Evolutionary conservation across 2,329 filamentous ascomycete genomes (phyloP).

Genomic region (Lasiodiplodia gonubiensis): DNA sequence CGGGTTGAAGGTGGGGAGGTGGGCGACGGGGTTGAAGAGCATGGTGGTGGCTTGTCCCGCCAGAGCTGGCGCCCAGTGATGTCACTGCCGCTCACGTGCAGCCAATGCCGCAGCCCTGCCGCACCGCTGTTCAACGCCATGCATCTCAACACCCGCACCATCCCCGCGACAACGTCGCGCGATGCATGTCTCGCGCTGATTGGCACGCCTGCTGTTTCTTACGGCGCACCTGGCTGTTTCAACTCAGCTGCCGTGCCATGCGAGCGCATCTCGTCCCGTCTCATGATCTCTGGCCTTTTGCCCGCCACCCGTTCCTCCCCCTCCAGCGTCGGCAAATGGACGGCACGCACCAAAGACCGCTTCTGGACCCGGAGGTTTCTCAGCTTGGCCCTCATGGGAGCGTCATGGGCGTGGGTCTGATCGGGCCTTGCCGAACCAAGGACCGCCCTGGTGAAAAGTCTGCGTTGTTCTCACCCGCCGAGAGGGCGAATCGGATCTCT

Average conservation of each 20-base stretch:
- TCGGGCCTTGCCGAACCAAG: constrained; percentile 8
- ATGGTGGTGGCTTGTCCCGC: neutral
- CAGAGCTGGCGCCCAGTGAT: constrained; percentile 1
- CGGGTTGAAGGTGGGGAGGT: constrained; percentile 25
- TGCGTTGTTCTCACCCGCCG: constrained; percentile 4
- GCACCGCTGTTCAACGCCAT: constrained; percentile 18
- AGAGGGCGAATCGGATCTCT: constrained; percentile 7
- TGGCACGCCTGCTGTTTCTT: neutral
- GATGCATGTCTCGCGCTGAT: constrained; percentile 8
- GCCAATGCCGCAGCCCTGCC: neutral
- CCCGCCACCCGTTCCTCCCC: neutral
- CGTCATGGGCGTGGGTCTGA: constrained; percentile 18
- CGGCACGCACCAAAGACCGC: constrained; percentile 8
- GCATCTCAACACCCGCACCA: constrained; percentile 8
- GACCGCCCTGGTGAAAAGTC: constrained; percentile 15
- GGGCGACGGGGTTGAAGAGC: constrained; percentile 25
- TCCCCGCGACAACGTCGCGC: neutral
- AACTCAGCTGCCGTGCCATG: constrained; percentile 15
- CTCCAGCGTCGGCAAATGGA: constrained; percentile 4
- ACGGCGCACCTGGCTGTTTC: constrained; percentile 12
- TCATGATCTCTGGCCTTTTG: neutral
- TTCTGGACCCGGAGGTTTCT: neutral
- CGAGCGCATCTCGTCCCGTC: constrained; percentile 1
- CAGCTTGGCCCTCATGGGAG: neutral
- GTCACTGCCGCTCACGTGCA: constrained; percentile 20